Base-by-base conservation (phyloP, 1,139 yeast genomes). In the Sugiyamaella japonica region DNA sequence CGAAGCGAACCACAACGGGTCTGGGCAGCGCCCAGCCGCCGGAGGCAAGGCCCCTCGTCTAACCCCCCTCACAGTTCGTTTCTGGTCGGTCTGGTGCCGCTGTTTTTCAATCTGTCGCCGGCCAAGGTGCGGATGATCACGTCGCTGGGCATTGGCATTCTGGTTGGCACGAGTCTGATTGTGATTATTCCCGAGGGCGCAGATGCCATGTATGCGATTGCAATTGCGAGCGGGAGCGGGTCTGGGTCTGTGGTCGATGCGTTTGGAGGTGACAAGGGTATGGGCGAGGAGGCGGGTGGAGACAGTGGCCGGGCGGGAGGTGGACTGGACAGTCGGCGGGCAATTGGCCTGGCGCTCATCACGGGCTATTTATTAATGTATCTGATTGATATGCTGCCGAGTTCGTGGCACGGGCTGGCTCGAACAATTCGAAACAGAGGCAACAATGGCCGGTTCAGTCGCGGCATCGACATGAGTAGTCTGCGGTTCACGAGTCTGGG, bases 131-230 rank as follows among this genome's bases (percentile, higher is more conserved):
- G 71, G 25, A 60, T 63, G 43, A 62, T 78, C 15, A 78, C 87
- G 1, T 70, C 78, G 10, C 71, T 84, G 52, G 83, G 87, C 56
- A 76, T 79, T 63, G 93, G 93, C 0, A 72, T 86, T 25, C 73
- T 86, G 48, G 72, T 85, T 4, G 85, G 89, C 2, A 81, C 90
- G 0, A 77, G 87, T 0, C 67, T 85, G 53, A 75, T 82, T n/a
- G 75, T 86, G 20, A 82, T 85, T 23, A 76, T 86, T 16, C 93
- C 93, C 0, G 93, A 86, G 67, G 90, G 90, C 5, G 73, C 82
- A 36, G 82, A 79, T 60, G 76, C 78, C 2, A 66, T 81, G 52
- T 74, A 72, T 53, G 64, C 68, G 10, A 66, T 54, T 13, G 38
- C 40, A 43, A 41, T 5, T 25, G 52, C 70, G n/a, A 57, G 60